Conservation (phyloP, 23 red algal genomes). For the Cyanidioschyzon merolae region DNA sequence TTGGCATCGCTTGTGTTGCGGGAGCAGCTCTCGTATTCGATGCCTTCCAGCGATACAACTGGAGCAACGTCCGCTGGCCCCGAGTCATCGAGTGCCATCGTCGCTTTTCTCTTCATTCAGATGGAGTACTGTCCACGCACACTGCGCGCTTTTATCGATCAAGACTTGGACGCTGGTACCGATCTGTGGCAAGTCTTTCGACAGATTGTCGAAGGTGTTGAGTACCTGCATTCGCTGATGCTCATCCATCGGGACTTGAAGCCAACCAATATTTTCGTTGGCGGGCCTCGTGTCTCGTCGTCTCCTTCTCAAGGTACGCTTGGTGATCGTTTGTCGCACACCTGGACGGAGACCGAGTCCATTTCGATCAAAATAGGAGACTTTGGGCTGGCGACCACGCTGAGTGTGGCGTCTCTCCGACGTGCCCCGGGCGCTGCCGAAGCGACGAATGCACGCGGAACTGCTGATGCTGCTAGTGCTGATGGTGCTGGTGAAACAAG, state of each 20-base stretch:
- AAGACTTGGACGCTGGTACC: constrained; percentile 15
- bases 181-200: constrained; percentile 26
- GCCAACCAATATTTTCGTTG: constrained; percentile 79
- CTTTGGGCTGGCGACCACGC: constrained; percentile 68
- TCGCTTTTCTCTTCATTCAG: constrained; percentile 28
- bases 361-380: constrained; percentile 92
- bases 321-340: not conserved
- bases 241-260: constrained; percentile 89
- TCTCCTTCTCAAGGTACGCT: not conserved
- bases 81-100: not conserved
- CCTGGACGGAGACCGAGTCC: constrained; percentile 12
- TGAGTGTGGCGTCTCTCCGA: not conserved
- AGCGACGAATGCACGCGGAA: not conserved
- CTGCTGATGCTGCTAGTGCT: not conserved
- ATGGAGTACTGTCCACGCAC: constrained; percentile 32
- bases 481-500: no score
- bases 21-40: not conserved
- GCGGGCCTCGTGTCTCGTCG: constrained; percentile 25
- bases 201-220: constrained; percentile 72
- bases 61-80: not conserved
- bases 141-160: constrained; percentile 23
- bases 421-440: not conserved
- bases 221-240: constrained; percentile 74
- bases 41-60: not conserved
- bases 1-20: not conserved